Percentiles rank a stretch among this genome's conserved stretches.
These are phyloP conservation scores for Fusarium sp. DNA, from an alignment of 2,329 filamentous ascomycete species.

Conservation along the genomic window DNA sequence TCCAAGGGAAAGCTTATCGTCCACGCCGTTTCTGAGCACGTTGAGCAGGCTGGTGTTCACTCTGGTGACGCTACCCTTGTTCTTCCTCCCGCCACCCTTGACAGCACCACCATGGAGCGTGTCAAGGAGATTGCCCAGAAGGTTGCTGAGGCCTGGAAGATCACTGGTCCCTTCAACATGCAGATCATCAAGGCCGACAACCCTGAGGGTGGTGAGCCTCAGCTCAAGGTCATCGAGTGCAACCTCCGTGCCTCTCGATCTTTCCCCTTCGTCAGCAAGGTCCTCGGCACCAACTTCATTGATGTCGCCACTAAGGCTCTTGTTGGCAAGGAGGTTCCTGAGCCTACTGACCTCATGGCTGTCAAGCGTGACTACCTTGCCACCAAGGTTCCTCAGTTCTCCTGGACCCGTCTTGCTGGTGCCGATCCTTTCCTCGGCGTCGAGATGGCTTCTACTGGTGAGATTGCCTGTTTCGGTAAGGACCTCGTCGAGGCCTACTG, in stretches of 20 bases:
- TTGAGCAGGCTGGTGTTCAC: constrained; percentile 97
- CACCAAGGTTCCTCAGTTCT: constrained; percentile 98
- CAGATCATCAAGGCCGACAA: constrained; percentile 96
- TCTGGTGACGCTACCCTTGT: constrained; percentile 97
- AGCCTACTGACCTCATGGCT: constrained; percentile 88
- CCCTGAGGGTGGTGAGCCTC: constrained; percentile 78
- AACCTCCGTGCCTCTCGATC: constrained; percentile 97
- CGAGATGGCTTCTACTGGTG: constrained; percentile 96
- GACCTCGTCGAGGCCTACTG: constrained; percentile 97
- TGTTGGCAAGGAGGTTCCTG: constrained; percentile 85
- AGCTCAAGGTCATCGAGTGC: constrained; percentile 97
- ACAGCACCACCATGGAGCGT: constrained; percentile 81
- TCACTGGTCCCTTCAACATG: constrained; percentile 99
- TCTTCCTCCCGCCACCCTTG: constrained; percentile 85
- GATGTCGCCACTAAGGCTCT: constrained; percentile 95
- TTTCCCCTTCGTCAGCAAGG: constrained; percentile 98
- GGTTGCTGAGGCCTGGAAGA: constrained; percentile 96
- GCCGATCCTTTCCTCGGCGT: constrained; percentile 98
- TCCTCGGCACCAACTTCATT: constrained; percentile 96
- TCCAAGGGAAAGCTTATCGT: constrained; percentile 87
- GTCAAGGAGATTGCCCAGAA: constrained; percentile 96
- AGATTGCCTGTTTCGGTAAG: constrained; percentile 99
- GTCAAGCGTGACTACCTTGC: constrained; percentile 91
- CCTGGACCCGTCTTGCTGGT: constrained; percentile 96
- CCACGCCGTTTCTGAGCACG: constrained; percentile 94